These are phyloP conservation scores for Globisporangium camurandrum DNA, from an alignment of 352 stramenopile genomes.

Conservation along the genomic window DNA sequence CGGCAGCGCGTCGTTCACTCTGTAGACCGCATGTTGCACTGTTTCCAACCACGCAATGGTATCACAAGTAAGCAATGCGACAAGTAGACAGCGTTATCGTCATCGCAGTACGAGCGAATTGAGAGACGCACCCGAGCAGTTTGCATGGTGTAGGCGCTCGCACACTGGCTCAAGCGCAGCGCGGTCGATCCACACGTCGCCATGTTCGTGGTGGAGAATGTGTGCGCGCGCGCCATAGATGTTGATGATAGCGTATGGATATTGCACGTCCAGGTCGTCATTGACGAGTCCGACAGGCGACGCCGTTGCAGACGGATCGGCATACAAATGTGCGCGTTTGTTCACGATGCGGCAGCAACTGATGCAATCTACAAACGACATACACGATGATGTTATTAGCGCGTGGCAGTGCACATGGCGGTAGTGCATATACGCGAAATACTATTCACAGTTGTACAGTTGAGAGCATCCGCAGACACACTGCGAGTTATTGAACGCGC, in stretches of 20 bases:
- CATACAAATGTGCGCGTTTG: slow-evolving; percentile 26
- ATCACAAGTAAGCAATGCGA: slow-evolving; percentile 4
- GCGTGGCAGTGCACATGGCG: no score
- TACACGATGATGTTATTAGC: no score
- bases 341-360: slow-evolving; percentile 37
- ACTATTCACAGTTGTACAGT: no score
- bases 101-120: not conserved
- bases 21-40: slow-evolving; percentile 46
- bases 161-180: slow-evolving; percentile 38
- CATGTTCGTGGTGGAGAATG: slow-evolving; percentile 37
- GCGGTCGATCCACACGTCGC: slow-evolving; percentile 49
- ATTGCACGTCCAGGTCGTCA: slow-evolving; percentile 21
- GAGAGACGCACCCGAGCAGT: slow-evolving; percentile 34
- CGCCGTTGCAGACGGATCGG: slow-evolving; percentile 20
- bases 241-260: slow-evolving; percentile 38
- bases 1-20: slow-evolving; percentile 44
- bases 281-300: slow-evolving; percentile 24
- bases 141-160: slow-evolving; percentile 26
- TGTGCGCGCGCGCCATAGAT: slow-evolving; percentile 18
- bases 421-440: no score
- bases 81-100: not conserved
- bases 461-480: no score
- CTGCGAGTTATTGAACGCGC: no score
- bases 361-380: slow-evolving; percentile 21
- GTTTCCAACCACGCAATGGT: slow-evolving; percentile 10